A percentile compares a stretch with the other conserved stretches of the same genome.
phyloP scores from a whole-genome alignment of 257 asterid species.

The Forsythia suspensa region DNA sequence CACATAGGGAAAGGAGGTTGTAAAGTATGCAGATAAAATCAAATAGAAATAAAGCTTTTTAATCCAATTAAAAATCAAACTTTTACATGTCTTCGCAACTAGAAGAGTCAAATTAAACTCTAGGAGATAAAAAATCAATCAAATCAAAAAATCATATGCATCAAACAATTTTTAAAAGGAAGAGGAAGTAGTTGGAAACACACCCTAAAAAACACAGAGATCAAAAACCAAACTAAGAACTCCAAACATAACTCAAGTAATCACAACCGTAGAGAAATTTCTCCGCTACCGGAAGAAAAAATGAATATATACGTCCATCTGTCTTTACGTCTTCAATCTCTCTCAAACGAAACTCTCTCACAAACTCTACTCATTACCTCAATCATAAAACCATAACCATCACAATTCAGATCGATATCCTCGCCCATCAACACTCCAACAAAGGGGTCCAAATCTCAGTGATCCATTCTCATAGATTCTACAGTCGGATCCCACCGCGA shows the following conservation, averaged over 20 bases:
- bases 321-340: too few species aligned
- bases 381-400: too few species aligned
- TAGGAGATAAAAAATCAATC: neutral
- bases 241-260: slow-evolving; percentile 10
- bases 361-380: too few species aligned
- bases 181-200: neutral
- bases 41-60: neutral
- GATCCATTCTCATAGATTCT: too few species aligned
- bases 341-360: too few species aligned
- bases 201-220: slow-evolving; percentile 4
- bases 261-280: too few species aligned
- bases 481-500: too few species aligned
- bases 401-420: too few species aligned
- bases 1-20: neutral
- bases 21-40: neutral
- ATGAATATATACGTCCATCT: too few species aligned
- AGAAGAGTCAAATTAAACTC: neutral
- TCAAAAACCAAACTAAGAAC: slow-evolving; percentile 8
- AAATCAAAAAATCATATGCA: neutral
- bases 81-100: slow-evolving; percentile 1
- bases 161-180: neutral
- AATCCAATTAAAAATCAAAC: slow-evolving; percentile 9
- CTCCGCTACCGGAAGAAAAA: too few species aligned
- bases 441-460: too few species aligned
- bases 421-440: too few species aligned